Conservation (phyloP, 306 rosid genomes). For the Senna tora region DNA sequence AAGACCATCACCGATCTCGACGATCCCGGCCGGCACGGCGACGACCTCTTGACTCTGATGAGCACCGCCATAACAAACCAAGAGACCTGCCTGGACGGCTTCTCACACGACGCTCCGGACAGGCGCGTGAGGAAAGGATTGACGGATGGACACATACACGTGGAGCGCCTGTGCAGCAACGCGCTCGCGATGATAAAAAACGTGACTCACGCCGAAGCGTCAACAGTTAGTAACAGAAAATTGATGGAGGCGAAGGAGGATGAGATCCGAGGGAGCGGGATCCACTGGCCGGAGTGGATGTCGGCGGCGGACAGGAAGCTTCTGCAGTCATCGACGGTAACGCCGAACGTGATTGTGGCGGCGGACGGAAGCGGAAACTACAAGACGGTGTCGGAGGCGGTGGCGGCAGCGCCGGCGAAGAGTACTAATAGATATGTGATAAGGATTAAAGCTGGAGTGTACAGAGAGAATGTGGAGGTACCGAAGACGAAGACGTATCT, state of each 20-base stretch:
- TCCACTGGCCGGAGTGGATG: conserved; percentile 83
- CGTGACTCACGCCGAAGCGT: conserved; percentile 62
- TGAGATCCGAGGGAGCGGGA: neutral
- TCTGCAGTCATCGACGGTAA: conserved; percentile 55
- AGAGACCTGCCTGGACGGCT: conserved; percentile 84
- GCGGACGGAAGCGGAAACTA: conserved; percentile 79
- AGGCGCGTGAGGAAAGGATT: conserved; percentile 50
- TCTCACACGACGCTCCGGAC: conserved; percentile 64
- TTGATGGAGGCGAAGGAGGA: no score
- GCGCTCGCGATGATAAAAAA: conserved; percentile 79
- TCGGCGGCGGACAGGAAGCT: conserved; percentile 64
- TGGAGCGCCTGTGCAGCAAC: conserved; percentile 77
- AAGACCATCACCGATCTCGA: conserved; percentile 48
- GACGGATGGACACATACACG: conserved; percentile 49
- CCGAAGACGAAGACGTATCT: conserved; percentile 66
- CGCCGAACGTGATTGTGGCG: conserved; percentile 72
- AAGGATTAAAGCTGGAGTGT: conserved; percentile 72
- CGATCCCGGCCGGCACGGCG: conserved; percentile 53
- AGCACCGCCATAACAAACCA: conserved; percentile 89
- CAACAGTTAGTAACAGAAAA: no score
- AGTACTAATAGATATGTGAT: conserved; percentile 67
- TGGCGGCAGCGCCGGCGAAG: conserved; percentile 73
- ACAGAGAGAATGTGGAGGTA: conserved; percentile 77
- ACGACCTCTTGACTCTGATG: conserved; percentile 70
- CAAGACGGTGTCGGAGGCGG: conserved; percentile 77